Conservation (phyloP, 768 basidiomycete species). For the Russula virescens region DNA sequence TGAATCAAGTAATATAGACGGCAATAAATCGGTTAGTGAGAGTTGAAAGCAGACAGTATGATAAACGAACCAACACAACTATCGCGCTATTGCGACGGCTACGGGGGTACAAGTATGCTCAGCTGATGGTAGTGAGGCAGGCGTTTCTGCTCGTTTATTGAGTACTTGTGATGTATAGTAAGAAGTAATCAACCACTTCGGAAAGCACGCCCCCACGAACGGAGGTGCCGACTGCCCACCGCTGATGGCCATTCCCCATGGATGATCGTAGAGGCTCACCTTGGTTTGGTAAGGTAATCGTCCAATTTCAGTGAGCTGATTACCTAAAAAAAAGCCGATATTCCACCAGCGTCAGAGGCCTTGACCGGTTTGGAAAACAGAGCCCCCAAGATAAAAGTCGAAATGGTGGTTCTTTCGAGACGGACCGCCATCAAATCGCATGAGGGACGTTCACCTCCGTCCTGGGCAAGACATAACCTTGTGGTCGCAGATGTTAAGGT, state of each 20-base stretch:
- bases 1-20: slow-evolving; percentile 8
- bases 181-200: background rate
- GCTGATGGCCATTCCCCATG: slow-evolving; percentile 69
- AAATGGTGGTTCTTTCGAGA: slow-evolving; percentile 7
- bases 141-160: slow-evolving; percentile 18
- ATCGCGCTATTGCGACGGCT: slow-evolving; percentile 19
- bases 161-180: slow-evolving; percentile 15
- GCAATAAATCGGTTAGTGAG: slow-evolving; percentile 6
- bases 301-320: slow-evolving; percentile 57
- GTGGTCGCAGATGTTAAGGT: slow-evolving; percentile 55
- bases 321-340: slow-evolving; percentile 35
- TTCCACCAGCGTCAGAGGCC: background rate
- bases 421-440: background rate
- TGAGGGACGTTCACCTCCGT: slow-evolving; percentile 43
- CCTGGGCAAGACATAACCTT: slow-evolving; percentile 58
- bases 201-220: slow-evolving; percentile 51
- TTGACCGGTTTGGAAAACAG: background rate
- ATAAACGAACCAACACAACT: too few species aligned
- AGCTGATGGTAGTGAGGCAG: slow-evolving; percentile 9
- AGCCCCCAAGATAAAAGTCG: background rate
- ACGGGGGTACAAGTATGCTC: slow-evolving; percentile 9
- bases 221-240: slow-evolving; percentile 70
- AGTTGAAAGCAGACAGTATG: background rate
- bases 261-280: slow-evolving; percentile 67
- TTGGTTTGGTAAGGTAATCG: slow-evolving; percentile 59